Percentiles rank a stretch among this genome's conserved stretches.
phyloP scores from a whole-genome alignment of 2,329 filamentous ascomycete species.

The Colletotrichum sp. region DNA sequence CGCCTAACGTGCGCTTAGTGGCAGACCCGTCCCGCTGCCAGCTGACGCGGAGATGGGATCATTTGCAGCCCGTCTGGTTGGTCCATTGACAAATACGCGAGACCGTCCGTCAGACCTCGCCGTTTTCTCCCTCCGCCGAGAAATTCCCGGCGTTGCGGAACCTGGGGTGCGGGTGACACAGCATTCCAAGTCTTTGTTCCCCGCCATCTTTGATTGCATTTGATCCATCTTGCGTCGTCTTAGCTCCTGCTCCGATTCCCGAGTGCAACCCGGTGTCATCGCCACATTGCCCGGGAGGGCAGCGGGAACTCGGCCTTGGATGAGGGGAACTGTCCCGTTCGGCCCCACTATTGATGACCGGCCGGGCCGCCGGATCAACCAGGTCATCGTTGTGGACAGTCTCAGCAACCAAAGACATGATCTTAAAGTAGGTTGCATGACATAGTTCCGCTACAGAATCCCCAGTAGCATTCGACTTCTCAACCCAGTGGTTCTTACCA shows the following conservation, averaged over 20 bases:
- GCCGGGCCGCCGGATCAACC: not conserved
- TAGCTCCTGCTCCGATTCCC: not conserved
- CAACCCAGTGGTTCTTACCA: not conserved
- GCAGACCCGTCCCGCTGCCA: not conserved
- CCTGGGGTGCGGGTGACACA: not conserved
- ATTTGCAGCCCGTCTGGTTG: not conserved
- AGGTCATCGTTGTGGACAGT: not conserved
- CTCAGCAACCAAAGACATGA: not conserved
- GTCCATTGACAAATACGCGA: not conserved
- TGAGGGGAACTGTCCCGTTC: not conserved
- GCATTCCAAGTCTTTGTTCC: not conserved
- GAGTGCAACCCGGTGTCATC: not conserved
- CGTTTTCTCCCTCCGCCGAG: not conserved
- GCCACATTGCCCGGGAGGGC: not conserved
- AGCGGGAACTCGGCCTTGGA: not conserved
- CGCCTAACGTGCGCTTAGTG: not conserved
- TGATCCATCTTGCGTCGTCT: not conserved
- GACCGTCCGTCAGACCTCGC: not conserved
- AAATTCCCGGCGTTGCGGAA: slow-evolving; percentile 5
- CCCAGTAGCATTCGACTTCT: not conserved
- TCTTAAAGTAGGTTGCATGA: not conserved
- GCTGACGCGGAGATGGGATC: not conserved
- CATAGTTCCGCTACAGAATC: not conserved
- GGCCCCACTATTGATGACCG: not conserved
- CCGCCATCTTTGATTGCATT: not conserved